Evolutionary conservation across 208 protist genomes (phyloP), one percentile per base, ranked within the genome.

Genomic region (Trypanosoma brucei): DNA sequence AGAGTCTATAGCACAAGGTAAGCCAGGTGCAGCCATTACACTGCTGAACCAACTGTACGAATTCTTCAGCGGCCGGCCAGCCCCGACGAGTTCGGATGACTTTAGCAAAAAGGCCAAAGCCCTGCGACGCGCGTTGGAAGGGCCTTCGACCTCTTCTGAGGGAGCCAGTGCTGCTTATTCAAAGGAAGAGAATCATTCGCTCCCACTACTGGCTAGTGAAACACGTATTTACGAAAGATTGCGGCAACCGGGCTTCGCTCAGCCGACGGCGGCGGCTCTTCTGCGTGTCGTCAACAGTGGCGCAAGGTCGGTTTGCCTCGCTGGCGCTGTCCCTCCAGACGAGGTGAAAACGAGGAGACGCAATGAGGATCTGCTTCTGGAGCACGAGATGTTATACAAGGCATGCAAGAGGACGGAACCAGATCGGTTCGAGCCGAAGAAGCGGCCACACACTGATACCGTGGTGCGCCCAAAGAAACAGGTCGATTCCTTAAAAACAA

Each of bases 41-140:
- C 77, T 92, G 38, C 71, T 95, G 48, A 86, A 91, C 52, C 59
- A 78, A 63, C 35, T 95, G 5, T 95, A 92, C 66, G 83, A 90
- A 51, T 91, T 92, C 70, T 89, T 95, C 57, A 88, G 77, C 4
- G 53, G 70, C 6, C 66, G 78, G 5, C 67, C 54, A 40, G 65
- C 86, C 30, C 59, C 70, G 3, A 73, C 77, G 62, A 73, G 71
- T 0, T 2, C 34, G 22, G 38, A 42, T 1, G 36, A 5, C 9
- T 49, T 45, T 34, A 35, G 31, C 3, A 33, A 14, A 22, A 42
- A 53, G 3, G 39, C 13, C 1, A 36, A 35, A 6, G 51, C 54
- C 35, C 3, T 66, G 38, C 1, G 65, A 1, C 52, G 62, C 9
- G 53, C 38, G 36, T 34, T 66, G 34, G 59, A 65, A 5, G 36